Conservation (phyloP, 1,284 basidiomycete genomes). For the Pholiota adiposa region DNA sequence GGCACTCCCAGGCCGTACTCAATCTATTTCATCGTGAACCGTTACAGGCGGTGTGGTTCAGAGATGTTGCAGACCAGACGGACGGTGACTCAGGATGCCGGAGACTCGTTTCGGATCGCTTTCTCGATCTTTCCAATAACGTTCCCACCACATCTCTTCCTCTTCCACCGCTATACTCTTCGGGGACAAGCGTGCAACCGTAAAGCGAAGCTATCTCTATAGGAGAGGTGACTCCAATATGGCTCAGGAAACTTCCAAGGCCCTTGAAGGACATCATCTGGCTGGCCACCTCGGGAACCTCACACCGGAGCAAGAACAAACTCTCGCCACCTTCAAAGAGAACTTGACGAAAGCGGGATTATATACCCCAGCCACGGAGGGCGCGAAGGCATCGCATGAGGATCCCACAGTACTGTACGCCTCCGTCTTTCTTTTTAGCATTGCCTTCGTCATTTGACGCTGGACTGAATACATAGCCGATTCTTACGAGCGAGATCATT, state of each 20-base stretch:
- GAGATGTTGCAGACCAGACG: neutral
- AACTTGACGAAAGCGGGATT: constrained; percentile 51
- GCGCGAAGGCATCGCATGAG: constrained; percentile 54
- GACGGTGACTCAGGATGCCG: neutral
- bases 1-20: too few relatives aligned
- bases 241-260: neutral
- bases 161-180: neutral
- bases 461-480: constrained; percentile 49
- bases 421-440: neutral
- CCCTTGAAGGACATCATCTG: constrained; percentile 27
- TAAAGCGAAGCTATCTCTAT: neutral
- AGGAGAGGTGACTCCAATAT: neutral
- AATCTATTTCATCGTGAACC: too few relatives aligned
- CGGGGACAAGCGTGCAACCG: neutral
- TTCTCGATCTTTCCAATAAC: neutral
- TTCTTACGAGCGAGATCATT: constrained; percentile 77
- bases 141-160: constrained; percentile 3
- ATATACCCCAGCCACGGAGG: constrained; percentile 46
- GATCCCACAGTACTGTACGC: constrained; percentile 71
- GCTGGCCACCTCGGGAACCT: constrained; percentile 60
- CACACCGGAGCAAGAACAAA: constrained; percentile 47
- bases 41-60: too few relatives aligned
- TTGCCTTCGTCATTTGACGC: constrained; percentile 1
- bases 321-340: constrained; percentile 56
- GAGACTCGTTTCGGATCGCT: neutral